Evolutionary conservation across 345 rosid species (phyloP).

Genomic region (Theobroma cacao): DNA sequence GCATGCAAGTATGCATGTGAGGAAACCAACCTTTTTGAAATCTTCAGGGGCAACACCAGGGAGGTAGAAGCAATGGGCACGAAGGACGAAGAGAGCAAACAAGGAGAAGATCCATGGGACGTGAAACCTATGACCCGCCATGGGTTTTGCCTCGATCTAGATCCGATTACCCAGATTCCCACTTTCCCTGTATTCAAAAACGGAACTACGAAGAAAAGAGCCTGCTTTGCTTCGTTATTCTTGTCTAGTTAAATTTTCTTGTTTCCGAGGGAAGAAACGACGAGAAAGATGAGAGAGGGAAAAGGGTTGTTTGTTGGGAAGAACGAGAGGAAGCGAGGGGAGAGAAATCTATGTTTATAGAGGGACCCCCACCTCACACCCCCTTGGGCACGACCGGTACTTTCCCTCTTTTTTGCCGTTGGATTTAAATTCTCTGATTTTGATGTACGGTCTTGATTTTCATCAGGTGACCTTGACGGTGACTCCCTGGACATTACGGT

Average conservation of each 20-base stretch:
- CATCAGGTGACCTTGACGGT: not conserved
- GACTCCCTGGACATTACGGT: not conserved
- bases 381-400: not conserved
- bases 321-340: not conserved
- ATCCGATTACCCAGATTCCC: not conserved
- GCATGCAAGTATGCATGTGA: not conserved
- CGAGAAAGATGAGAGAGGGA: not conserved
- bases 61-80: slow-evolving; percentile 16
- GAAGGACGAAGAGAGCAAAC: slow-evolving; percentile 10
- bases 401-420: not conserved
- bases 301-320: not conserved
- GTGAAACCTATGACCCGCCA: slow-evolving; percentile 6
- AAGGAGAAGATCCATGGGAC: slow-evolving; percentile 6
- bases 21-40: slow-evolving; percentile 17
- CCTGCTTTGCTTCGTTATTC: not conserved
- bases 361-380: no score
- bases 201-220: not conserved
- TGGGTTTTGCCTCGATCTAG: slow-evolving; percentile 3
- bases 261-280: not conserved
- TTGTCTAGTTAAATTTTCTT: not conserved
- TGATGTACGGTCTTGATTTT: not conserved
- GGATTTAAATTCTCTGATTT: not conserved
- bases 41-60: slow-evolving; percentile 24
- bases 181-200: not conserved
- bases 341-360: not conserved